These are phyloP conservation scores for Taphrina communis DNA, from an alignment of 1,139 yeast genomes.

Conservation along the genomic window DNA sequence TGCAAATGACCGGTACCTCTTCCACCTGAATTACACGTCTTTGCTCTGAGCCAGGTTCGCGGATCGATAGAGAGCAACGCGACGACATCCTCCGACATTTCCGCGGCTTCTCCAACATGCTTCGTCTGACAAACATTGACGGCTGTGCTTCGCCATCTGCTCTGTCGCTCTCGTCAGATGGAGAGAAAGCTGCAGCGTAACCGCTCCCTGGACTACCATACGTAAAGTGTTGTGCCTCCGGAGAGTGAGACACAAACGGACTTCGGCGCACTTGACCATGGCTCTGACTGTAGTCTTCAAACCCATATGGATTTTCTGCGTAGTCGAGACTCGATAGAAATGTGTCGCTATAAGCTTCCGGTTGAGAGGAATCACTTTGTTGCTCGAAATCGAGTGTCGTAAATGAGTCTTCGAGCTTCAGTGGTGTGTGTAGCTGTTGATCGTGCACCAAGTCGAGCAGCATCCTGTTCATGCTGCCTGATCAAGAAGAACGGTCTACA, in stretches of 20 bases:
- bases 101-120: slow-evolving; percentile 11
- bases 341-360: too few relatives aligned
- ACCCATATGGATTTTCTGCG: too few relatives aligned
- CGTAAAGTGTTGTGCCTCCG: background rate
- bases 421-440: too few relatives aligned
- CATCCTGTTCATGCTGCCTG: too few relatives aligned
- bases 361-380: too few relatives aligned
- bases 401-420: too few relatives aligned
- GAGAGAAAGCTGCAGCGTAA: background rate
- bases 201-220: background rate
- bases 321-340: too few relatives aligned
- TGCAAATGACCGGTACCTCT: slow-evolving; percentile 8
- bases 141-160: background rate
- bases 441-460: too few relatives aligned
- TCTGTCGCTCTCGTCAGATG: background rate
- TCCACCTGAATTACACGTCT: slow-evolving; percentile 7
- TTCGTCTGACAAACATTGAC: slow-evolving; percentile 8
- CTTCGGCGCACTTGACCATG: background rate
- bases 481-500: too few relatives aligned
- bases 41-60: slow-evolving; percentile 3
- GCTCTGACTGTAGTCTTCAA: background rate
- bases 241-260: slow-evolving; percentile 9
- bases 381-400: too few relatives aligned
- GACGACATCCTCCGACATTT: background rate
- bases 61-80: slow-evolving; percentile 3